Base-by-base conservation (phyloP, 1,139 yeast species). In the Yamadazyma pseudoaaseri region DNA sequence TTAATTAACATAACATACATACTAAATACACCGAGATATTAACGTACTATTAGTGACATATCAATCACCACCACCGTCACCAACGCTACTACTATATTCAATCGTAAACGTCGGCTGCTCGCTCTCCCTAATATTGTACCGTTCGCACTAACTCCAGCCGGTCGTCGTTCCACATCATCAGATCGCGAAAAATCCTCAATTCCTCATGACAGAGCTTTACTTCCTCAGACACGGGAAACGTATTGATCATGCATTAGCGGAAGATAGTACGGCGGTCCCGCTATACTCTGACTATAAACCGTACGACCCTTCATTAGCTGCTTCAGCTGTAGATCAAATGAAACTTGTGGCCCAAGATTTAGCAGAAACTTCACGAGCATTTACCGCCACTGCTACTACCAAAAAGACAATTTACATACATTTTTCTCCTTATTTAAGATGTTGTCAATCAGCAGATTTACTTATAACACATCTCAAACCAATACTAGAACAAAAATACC, bases 141-240 rank as follows among this genome's bases (percentile, higher is more conserved):
- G n/a, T n/a, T n/a, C n/a, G n/a, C n/a, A n/a, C n/a, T n/a, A n/a
- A n/a, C n/a, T n/a, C n/a, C n/a, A n/a, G n/a, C n/a, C n/a, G n/a
- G n/a, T n/a, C n/a, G n/a, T n/a, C n/a, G n/a, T n/a, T n/a, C n/a
- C n/a, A n/a, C n/a, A n/a, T n/a, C n/a, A n/a, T n/a, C n/a, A n/a
- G n/a, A 7, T 18, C 21, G 21, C 21, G 21, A 18, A 18, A 18
- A 7, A 7, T 18, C 21, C 7, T 18, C 21, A 7, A 7, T 18
- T 18, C 21, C 21, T 18, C 30, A 37, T 37, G 41, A 29, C 41
- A 3, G 75, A 70, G 51, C 52, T 70, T 41, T 66, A 54, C 50
- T 70, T 70, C 53, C 54, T 70, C 42, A 70, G 76, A 37, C 76
- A 70, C 51, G 75, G 71, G 23, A 57, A 59, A 34, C 54, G 75